Base-by-base conservation (phyloP, 1,139 yeast genomes). In the Geotrichum carabidarum region DNA sequence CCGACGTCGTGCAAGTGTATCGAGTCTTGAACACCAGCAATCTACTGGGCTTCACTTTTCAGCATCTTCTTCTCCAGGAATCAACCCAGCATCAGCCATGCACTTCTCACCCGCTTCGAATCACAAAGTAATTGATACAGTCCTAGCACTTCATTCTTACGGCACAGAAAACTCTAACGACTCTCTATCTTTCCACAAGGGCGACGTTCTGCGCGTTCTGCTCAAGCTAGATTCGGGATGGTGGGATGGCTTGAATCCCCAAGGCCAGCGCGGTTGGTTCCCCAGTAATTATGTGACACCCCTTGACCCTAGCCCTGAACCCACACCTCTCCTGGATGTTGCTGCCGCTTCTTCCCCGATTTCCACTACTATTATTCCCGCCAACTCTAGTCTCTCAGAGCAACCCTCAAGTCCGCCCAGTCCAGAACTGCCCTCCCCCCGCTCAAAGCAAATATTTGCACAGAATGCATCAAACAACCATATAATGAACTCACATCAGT, bases 161-260 rank as follows among this genome's bases (percentile, higher is more conserved):
- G 47, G 56, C 81, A 95, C 72, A 74, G 80, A 59, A 71, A 93
- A 67, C 80, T 84, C 59, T 76, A 81, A 65, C 89, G 27, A 22
- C 27, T 86, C 72, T 75, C 78, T 63, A 79, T 77, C 60, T 81
- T 93, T 65, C 78, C 82, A 38, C 78, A 80, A 60, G 31, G 73
- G 73, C 58, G 96, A 90, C 67, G 71, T 86, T 60, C 77, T 82
- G 62, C 70, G 76, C 55, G 73, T 88, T n/a, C 76, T 87, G 30
- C 72, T 75, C 51, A 85, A 82, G 54, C 64, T 68, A 15, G 64
- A 65, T 41, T 65, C 71, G 4, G 74, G 74, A 14, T 70, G 73
- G 73, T 70, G 73, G 72, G 71, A 70, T 52, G 74, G 74, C 17
- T 60, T 57, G 14, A 59, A 60, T 32, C 56, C 62, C 22, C 53